Evolutionary conservation across 441 rosid genomes (phyloP), one percentile per base, ranked within the genome.

Genomic region (Breynia disticha): DNA sequence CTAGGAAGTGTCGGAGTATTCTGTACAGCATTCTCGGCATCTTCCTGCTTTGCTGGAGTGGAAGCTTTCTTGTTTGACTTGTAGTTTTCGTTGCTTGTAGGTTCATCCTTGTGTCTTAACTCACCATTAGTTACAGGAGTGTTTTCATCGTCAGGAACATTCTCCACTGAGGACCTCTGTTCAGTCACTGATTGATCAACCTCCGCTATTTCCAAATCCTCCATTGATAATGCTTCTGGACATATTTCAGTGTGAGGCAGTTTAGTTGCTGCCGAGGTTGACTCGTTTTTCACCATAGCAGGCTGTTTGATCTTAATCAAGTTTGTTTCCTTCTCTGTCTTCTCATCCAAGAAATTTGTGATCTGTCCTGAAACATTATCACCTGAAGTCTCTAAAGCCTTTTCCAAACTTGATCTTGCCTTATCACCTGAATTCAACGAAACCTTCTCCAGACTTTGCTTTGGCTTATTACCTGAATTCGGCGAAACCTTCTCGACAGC

Each of bases 1-100:
- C 97, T 93, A 19, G 99, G 99, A 51, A 89, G 51, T 24, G 76
- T n/a, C 0, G 83, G 89, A 76, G 82, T 84, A 65, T 52, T 76
- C 66, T 79, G 86, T 11, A 49, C 17, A 37, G 84, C 96, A 69
- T 82, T 84, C 66, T 89, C 96, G 48, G 74, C 67, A 54, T 59
- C 49, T 57, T 84, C 88, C 62, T 82, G 82, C 76, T 81, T 88
- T 48, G 65, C 65, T 35, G 64, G 60, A 55, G 49, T 62, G 28
- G 77, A 68, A 70, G 72, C 46, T 73, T 79, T 91, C 61, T 64
- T 72, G 68, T 76, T 67, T 14, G 74, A 71, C 72, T 79, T 86
- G 41, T 67, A 63, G 57, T 77, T 74, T 72, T 79, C 84, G 22
- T 74, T 72, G 54, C 72, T 77, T 0, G 45, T 52, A 48, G 67